phyloP scores from a whole-genome alignment of 2,329 filamentous ascomycete genomes.

The Penicillium italicum region DNA sequence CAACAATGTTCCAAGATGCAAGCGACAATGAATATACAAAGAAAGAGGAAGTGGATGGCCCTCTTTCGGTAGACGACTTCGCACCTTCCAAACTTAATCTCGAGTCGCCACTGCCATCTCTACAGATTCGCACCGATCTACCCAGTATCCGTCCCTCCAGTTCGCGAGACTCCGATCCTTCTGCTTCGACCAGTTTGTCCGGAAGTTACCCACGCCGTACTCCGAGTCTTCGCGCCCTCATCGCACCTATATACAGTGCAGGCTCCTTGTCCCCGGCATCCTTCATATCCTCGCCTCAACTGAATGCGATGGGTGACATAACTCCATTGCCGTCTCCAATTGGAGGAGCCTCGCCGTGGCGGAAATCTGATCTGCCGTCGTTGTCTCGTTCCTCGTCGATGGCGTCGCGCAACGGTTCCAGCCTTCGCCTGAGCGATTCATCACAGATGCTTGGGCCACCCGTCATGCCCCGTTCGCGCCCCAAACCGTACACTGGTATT shows the following conservation, averaged over 20 bases:
- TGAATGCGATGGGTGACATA: slow-evolving; percentile 72
- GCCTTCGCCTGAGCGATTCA: slow-evolving; percentile 37
- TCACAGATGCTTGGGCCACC: slow-evolving; percentile 32
- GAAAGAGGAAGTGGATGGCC: background rate
- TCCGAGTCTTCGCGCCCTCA: slow-evolving; percentile 43
- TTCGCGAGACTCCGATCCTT: slow-evolving; percentile 33
- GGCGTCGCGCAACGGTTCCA: slow-evolving; percentile 39
- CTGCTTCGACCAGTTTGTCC: slow-evolving; percentile 33
- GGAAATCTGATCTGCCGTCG: slow-evolving; percentile 53
- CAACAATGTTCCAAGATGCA: slow-evolving; percentile 13
- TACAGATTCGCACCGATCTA: slow-evolving; percentile 39
- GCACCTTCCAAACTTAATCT: slow-evolving; percentile 12
- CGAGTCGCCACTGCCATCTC: slow-evolving; percentile 24
- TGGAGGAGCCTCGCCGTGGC: slow-evolving; percentile 39
- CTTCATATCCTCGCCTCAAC: slow-evolving; percentile 66
- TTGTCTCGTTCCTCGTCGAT: slow-evolving; percentile 43
- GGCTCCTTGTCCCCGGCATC: slow-evolving; percentile 59
- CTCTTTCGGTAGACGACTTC: slow-evolving; percentile 10
- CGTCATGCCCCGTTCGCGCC: slow-evolving; percentile 28
- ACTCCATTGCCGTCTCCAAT: slow-evolving; percentile 77
- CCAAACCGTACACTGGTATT: slow-evolving; percentile 42
- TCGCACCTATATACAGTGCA: slow-evolving; percentile 39
- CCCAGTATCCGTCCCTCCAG: slow-evolving; percentile 24
- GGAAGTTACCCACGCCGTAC: slow-evolving; percentile 44
- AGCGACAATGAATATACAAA: slow-evolving; percentile 9